Conservation (phyloP, 768 basidiomycete species). For the Coprinopsis strossmayeri region DNA sequence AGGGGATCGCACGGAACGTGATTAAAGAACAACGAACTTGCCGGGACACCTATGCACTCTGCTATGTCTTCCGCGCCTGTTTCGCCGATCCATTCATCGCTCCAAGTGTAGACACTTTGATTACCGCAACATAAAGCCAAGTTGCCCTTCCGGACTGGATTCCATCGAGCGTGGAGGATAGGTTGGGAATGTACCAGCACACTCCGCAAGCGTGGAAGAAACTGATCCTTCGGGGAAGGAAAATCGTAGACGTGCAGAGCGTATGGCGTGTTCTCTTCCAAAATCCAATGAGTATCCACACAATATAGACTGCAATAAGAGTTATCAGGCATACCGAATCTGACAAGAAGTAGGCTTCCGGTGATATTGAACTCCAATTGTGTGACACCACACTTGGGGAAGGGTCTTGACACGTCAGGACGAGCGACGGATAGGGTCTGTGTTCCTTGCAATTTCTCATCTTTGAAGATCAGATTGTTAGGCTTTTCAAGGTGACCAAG, state of each 20-base stretch:
- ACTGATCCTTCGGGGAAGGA: constrained; percentile 50
- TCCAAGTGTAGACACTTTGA: constrained; percentile 71
- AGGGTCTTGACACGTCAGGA: constrained; percentile 53
- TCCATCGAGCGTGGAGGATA: constrained; percentile 71
- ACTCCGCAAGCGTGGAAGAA: constrained; percentile 54
- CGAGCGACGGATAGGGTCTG: constrained; percentile 44
- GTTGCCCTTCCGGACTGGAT: constrained; percentile 72
- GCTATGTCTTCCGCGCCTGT: constrained; percentile 66
- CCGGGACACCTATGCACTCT: constrained; percentile 85
- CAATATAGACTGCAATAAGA: constrained; percentile 10
- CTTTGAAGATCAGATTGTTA: constrained; percentile 25
- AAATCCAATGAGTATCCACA: neutral
- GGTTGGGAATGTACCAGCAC: constrained; percentile 62
- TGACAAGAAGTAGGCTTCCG: constrained; percentile 65
- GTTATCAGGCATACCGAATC: constrained; percentile 48
- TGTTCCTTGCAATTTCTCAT: constrained; percentile 57
- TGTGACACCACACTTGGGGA: constrained; percentile 58
- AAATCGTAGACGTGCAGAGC: constrained; percentile 69
- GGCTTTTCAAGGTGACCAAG: neutral
- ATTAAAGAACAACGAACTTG: constrained; percentile 47
- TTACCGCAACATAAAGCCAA: constrained; percentile 62
- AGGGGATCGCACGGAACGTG: neutral
- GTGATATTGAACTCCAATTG: constrained; percentile 81
- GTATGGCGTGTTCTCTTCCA: constrained; percentile 54
- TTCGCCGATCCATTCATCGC: constrained; percentile 71